These are phyloP conservation scores for Metschnikowia proteae DNA, from an alignment of 805 yeast genomes.

Conservation along the genomic window DNA sequence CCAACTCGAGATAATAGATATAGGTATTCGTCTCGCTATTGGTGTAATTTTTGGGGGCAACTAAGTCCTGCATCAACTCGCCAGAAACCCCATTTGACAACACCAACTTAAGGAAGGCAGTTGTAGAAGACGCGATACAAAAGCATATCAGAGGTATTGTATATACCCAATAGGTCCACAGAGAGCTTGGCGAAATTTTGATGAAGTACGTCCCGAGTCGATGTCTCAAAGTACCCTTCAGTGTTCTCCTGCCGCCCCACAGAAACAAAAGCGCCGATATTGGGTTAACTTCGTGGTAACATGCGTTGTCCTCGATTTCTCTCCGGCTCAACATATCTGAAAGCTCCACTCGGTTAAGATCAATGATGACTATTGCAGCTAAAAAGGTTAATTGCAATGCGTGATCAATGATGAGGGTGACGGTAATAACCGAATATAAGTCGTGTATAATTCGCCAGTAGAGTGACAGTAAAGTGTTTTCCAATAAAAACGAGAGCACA, in stretches of 20 bases:
- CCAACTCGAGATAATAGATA: slow-evolving; percentile 54
- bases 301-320: slow-evolving; percentile 19
- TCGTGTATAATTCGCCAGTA: slow-evolving; percentile 2
- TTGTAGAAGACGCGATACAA: background rate
- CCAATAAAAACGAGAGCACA: background rate
- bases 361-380: slow-evolving; percentile 62
- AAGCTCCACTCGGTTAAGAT: slow-evolving; percentile 59
- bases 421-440: slow-evolving; percentile 11
- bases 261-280: slow-evolving; percentile 24
- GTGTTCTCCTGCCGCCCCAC: slow-evolving; percentile 15
- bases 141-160: slow-evolving; percentile 19
- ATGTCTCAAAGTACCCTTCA: slow-evolving; percentile 22
- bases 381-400: slow-evolving; percentile 60
- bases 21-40: slow-evolving; percentile 26
- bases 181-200: slow-evolving; percentile 11
- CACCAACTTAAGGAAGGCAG: background rate
- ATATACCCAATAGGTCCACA: slow-evolving; percentile 10
- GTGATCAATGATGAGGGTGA: slow-evolving; percentile 56
- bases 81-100: background rate
- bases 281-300: slow-evolving; percentile 26
- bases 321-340: slow-evolving; percentile 40
- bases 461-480: background rate
- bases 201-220: slow-evolving; percentile 24
- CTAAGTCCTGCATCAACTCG: background rate
- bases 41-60: background rate